Evolutionary conservation across 208 protist species (phyloP).

Genomic region (Leishmania braziliensis): DNA sequence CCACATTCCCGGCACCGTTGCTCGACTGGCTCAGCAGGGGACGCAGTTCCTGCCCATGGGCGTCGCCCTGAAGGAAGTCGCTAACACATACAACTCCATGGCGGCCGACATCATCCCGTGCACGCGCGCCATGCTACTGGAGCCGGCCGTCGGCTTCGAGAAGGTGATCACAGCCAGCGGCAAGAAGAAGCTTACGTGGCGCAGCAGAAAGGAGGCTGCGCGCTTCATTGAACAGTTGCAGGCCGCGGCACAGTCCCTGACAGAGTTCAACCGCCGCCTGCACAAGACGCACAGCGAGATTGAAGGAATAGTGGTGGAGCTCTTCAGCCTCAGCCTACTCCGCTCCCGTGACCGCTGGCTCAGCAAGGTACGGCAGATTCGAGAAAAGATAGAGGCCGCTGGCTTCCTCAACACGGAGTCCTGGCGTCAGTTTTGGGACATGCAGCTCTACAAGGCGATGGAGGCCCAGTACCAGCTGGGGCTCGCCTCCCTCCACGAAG

Average conservation of each 20-base stretch:
- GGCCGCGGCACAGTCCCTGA: slow-evolving; percentile 82
- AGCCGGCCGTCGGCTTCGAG: slow-evolving; percentile 89
- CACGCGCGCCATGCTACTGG: slow-evolving; percentile 91
- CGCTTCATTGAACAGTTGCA: slow-evolving; percentile 88
- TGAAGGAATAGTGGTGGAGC: slow-evolving; percentile 70
- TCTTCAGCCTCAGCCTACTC: slow-evolving; percentile 95
- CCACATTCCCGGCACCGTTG: slow-evolving; percentile 60
- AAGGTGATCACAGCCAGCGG: slow-evolving; percentile 89
- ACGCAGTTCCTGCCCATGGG: slow-evolving; percentile 85
- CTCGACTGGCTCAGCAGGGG: slow-evolving; percentile 75
- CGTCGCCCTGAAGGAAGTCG: slow-evolving; percentile 91
- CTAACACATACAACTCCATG: slow-evolving; percentile 94
- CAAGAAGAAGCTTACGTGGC: slow-evolving; percentile 85
- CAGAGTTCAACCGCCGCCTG: slow-evolving; percentile 92
- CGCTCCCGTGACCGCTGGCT: slow-evolving; percentile 93
- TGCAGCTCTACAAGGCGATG: slow-evolving; percentile 98
- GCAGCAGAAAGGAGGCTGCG: slow-evolving; percentile 76
- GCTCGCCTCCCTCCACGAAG: slow-evolving; percentile 93
- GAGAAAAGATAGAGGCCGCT: slow-evolving; percentile 84
- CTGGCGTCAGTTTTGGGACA: slow-evolving; percentile 97
- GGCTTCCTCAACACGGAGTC: slow-evolving; percentile 91
- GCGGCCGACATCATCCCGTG: slow-evolving; percentile 88
- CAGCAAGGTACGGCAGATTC: slow-evolving; percentile 82
- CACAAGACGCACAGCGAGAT: slow-evolving; percentile 93
- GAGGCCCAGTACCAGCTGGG: slow-evolving; percentile 95